Percentiles rank a stretch among this genome's conserved stretches.
phyloP scores from a whole-genome alignment of 805 yeast genomes.

The Ogataea nitratoaversa region DNA sequence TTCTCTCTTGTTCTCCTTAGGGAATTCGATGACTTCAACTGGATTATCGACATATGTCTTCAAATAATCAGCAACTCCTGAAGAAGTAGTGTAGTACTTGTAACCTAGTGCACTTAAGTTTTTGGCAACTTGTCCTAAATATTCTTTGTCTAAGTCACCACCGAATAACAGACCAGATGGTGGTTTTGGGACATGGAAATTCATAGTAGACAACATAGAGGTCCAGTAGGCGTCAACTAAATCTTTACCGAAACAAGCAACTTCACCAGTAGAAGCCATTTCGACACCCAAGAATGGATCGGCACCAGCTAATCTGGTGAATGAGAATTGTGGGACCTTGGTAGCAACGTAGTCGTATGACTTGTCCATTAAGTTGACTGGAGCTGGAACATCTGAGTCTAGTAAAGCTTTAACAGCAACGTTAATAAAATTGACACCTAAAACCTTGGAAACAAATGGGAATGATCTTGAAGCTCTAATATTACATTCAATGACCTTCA shows the following conservation, averaged over 20 bases:
- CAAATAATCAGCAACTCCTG: constrained; percentile 68
- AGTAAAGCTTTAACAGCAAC: constrained; percentile 87
- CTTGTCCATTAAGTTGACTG: constrained; percentile 77
- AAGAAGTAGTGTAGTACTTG: constrained; percentile 74
- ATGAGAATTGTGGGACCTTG: constrained; percentile 97
- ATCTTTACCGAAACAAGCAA: constrained; percentile 92
- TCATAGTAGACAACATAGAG: constrained; percentile 94
- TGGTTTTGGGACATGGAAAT: constrained; percentile 90
- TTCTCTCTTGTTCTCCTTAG: constrained; percentile 88
- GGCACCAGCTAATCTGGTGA: constrained; percentile 98
- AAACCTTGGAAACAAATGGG: constrained; percentile 96
- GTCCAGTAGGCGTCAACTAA: constrained; percentile 95
- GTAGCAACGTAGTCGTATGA: constrained; percentile 84
- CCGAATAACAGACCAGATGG: constrained; percentile 90
- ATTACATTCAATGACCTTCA: constrained; percentile 95
- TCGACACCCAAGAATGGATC: constrained; percentile 99
- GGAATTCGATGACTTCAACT: constrained; percentile 77
- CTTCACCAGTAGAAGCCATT: constrained; percentile 99
- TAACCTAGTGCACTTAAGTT: constrained; percentile 72
- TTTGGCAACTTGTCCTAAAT: constrained; percentile 69
- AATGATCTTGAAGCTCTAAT: constrained; percentile 99
- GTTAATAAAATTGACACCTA: constrained; percentile 91
- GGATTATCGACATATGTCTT: constrained; percentile 39
- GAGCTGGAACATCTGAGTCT: constrained; percentile 68
- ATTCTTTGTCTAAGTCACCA: constrained; percentile 76